Evolutionary conservation across 352 stramenopile genomes (phyloP).

Genomic region (Pythium oligandrum): DNA sequence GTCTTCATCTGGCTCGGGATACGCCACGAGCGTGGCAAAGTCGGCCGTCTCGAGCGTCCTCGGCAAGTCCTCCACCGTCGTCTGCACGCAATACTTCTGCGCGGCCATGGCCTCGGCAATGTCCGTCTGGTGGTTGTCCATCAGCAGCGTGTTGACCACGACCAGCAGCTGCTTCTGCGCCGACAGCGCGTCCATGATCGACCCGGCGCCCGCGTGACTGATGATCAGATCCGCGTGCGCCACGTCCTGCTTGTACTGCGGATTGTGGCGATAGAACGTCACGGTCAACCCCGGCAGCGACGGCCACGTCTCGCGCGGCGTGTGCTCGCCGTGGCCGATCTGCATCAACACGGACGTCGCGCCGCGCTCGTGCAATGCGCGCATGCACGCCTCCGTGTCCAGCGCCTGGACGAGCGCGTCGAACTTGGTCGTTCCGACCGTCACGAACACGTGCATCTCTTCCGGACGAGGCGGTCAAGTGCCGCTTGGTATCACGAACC

Average conservation of each 20-base stretch:
- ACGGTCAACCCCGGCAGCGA: slow-evolving; percentile 33
- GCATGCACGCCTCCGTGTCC: slow-evolving; percentile 53
- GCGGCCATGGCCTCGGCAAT: slow-evolving; percentile 90
- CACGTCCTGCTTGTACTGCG: slow-evolving; percentile 90
- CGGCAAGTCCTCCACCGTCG: slow-evolving; percentile 34
- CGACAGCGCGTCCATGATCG: slow-evolving; percentile 89
- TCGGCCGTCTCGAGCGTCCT: slow-evolving; percentile 31
- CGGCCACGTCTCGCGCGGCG: slow-evolving; percentile 19
- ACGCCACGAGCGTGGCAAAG: slow-evolving; percentile 36
- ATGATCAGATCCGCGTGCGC: slow-evolving; percentile 89
- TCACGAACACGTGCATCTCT: slow-evolving; percentile 80
- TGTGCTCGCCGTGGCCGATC: slow-evolving; percentile 73
- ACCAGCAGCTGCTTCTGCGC: slow-evolving; percentile 85
- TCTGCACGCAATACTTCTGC: slow-evolving; percentile 52
- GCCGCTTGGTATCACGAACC: too few species aligned
- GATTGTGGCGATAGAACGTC: slow-evolving; percentile 87
- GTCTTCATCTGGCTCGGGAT: slow-evolving; percentile 51
- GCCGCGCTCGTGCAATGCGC: slow-evolving; percentile 40
- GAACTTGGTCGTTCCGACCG: slow-evolving; percentile 94
- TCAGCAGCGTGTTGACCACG: slow-evolving; percentile 93
- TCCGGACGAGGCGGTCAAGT: too few species aligned
- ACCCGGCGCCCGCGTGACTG: slow-evolving; percentile 93
- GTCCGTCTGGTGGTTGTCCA: slow-evolving; percentile 98
- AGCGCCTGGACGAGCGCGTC: slow-evolving; percentile 82
- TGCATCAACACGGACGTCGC: slow-evolving; percentile 69